phyloP scores from a whole-genome alignment of 169 alveolate genomes.

The Eimeria necatrix region DNA sequence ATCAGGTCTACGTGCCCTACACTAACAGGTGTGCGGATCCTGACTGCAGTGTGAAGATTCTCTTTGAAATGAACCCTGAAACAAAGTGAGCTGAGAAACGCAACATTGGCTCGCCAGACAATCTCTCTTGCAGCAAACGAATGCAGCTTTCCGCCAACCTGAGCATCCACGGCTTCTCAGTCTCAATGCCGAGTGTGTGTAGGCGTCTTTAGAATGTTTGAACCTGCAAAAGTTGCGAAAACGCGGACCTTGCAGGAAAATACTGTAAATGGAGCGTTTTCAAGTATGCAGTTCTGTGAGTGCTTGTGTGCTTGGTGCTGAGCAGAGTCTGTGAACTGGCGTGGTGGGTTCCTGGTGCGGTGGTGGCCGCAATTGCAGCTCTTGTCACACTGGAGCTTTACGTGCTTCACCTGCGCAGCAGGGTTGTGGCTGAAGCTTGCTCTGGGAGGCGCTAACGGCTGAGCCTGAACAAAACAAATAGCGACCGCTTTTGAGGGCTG shows the following conservation, averaged over 20 bases:
- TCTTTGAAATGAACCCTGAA: slow-evolving; percentile 35
- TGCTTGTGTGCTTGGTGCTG: background rate
- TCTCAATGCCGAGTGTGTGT: background rate
- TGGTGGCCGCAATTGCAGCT: slow-evolving; percentile 61
- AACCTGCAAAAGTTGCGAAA: no score
- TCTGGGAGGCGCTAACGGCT: slow-evolving; percentile 17
- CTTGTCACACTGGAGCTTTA: slow-evolving; percentile 17
- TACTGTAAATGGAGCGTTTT: background rate
- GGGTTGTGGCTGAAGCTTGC: slow-evolving; percentile 63
- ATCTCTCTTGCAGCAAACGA: background rate
- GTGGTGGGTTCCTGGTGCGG: slow-evolving; percentile 62
- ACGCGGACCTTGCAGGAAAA: no score
- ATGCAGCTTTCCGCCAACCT: background rate
- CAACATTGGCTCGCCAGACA: no score
- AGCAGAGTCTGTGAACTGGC: slow-evolving; percentile 64
- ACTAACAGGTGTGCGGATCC: slow-evolving; percentile 76
- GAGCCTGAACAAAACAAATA: background rate
- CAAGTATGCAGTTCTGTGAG: background rate
- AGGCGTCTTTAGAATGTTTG: background rate
- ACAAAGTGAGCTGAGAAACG: slow-evolving; percentile 55
- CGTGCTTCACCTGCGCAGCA: slow-evolving; percentile 24
- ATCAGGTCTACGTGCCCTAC: slow-evolving; percentile 57
- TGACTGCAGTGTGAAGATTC: slow-evolving; percentile 57
- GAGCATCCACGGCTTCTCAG: background rate
- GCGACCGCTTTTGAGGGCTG: no score